Base-by-base conservation (phyloP, 495 filamentous ascomycete genomes). In the Aspergillus nidulans region DNA sequence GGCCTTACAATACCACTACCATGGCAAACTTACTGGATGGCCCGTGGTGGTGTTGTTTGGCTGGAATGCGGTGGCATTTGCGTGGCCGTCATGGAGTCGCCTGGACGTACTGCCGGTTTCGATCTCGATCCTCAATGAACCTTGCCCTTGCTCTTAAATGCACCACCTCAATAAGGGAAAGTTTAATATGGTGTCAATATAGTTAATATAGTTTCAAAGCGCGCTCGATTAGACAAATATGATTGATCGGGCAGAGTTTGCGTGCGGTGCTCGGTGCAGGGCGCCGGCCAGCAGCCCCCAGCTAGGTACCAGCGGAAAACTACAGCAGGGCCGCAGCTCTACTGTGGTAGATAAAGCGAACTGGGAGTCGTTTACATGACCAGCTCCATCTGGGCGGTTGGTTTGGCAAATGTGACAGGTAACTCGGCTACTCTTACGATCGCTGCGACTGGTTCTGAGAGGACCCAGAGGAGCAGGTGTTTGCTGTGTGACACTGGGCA, bases 61-160 rank as follows among this genome's bases (percentile, higher is more conserved):
- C 21, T 34, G 61, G 58, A 56, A 58, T 60, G 55, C 34, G 24
- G 61, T 63, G 61, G 61, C 61, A 63, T 63, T 63, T 56, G 50
- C 34, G 20, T 30, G 30, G 1, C 2, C 25, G 20, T 15, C 6
- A 19, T 45, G 41, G n/a, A 16, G 28, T 4, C 41, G 6, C 34
- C 13, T 16, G 24, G n/a, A n/a, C n/a, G n/a, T n/a, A n/a, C n/a
- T 20, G 5, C 30, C 40, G 15, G 15, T 34, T 30, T 50, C 19
- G 13, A 40, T 16, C 12, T 49, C 21, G 32, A 34, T 45, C 3
- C 20, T 21, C 42, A 5, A 45, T 26, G 42, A 45, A 45, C 10
- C 13, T 15, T 26, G 9, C 8, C 21, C 23, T 24, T 21, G 42
- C 21, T 1, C 42, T 45, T 2, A 16, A 16, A 45, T 45, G 21